Percentiles rank a stretch among this genome's conserved stretches.
These are phyloP conservation scores for Torrubiellomyces zombiae DNA, from an alignment of 2,329 filamentous ascomycete genomes.

Conservation along the genomic window DNA sequence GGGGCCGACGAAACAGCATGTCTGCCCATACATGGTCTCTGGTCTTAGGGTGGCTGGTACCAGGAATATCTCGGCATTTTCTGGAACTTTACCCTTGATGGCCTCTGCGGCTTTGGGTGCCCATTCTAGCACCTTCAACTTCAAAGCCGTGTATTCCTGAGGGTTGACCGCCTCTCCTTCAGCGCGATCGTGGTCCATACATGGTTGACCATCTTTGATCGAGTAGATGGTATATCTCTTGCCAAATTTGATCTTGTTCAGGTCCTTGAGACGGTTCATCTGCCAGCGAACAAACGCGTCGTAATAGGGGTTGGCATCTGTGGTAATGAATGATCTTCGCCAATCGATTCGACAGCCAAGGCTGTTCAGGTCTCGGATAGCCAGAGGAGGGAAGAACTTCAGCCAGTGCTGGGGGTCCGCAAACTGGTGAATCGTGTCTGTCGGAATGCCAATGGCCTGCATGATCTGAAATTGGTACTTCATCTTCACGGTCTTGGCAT, in stretches of 20 bases:
- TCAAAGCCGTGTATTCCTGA: slow-evolving; percentile 86
- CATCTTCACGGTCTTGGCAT: slow-evolving; percentile 75
- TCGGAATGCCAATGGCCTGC: slow-evolving; percentile 74
- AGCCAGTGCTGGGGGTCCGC: slow-evolving; percentile 88
- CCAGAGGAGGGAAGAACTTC: slow-evolving; percentile 54
- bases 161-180: slow-evolving; percentile 41
- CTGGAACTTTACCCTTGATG: slow-evolving; percentile 62
- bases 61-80: slow-evolving; percentile 68
- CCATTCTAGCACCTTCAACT: slow-evolving; percentile 85
- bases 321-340: slow-evolving; percentile 84
- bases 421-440: slow-evolving; percentile 83
- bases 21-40: slow-evolving; percentile 98
- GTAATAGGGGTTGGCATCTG: slow-evolving; percentile 92
- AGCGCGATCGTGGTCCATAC: slow-evolving; percentile 30
- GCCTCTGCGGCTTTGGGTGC: slow-evolving; percentile 54
- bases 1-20: slow-evolving; percentile 86
- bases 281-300: slow-evolving; percentile 94
- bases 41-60: slow-evolving; percentile 83
- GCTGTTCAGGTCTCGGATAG: slow-evolving; percentile 58
- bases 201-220: slow-evolving; percentile 27
- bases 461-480: slow-evolving; percentile 97
- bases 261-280: slow-evolving; percentile 78
- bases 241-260: slow-evolving; percentile 86
- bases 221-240: slow-evolving; percentile 83
- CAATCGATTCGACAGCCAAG: slow-evolving; percentile 84